Base-by-base conservation (phyloP, 169 alveolate species). In the Eimeria necatrix region DNA sequence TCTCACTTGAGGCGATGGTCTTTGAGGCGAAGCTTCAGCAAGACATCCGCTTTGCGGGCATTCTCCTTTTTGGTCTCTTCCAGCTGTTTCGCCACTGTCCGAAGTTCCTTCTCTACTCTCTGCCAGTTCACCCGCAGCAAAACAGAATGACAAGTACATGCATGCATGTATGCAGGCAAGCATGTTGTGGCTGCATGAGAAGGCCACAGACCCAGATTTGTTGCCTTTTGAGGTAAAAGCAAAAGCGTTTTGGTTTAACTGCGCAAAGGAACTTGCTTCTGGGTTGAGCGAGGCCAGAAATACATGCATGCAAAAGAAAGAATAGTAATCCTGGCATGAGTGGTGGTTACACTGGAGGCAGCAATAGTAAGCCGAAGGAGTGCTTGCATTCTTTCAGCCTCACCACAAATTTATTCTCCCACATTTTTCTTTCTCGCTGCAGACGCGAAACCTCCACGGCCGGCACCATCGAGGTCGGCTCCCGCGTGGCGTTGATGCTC, bases 381-480 rank as follows among this genome's bases (percentile, higher is more conserved):
- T 12, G 48, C 49, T 8, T 1, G 49, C 32, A 70, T 49, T 24
- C 51, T 18, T 20, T 0, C 32, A 52, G 71, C 8, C 73, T 18
- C 73, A 81, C 90, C 90, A 81, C 68, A n/a, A 49, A 81, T 81
- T 81, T 81, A 49, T 81, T 81, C 53, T 81, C 90, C 90, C 90
- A 81, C 90, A 81, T 81, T 12, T 81, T 81, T 12, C 73, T 32
- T 71, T 81, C 90, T 9, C 90, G 16, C 22, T 81, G 90, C 22
- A 81, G 12, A 46, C 90, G 90, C 4, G 90, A 52, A 9, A 71
- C 90, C 71, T 81, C 90, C 64, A 51, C 24, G 8, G 90, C 90
- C 71, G 90, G 90, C 46, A 81, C 90, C 90, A 81, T 81, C 4
- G 90, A 32, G 73, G 68, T 8, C 2, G 90, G 73, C 51, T 81